These are phyloP conservation scores for Tetragonia tetragonoides DNA, from an alignment of 148 eudicot species.

Conservation along the genomic window DNA sequence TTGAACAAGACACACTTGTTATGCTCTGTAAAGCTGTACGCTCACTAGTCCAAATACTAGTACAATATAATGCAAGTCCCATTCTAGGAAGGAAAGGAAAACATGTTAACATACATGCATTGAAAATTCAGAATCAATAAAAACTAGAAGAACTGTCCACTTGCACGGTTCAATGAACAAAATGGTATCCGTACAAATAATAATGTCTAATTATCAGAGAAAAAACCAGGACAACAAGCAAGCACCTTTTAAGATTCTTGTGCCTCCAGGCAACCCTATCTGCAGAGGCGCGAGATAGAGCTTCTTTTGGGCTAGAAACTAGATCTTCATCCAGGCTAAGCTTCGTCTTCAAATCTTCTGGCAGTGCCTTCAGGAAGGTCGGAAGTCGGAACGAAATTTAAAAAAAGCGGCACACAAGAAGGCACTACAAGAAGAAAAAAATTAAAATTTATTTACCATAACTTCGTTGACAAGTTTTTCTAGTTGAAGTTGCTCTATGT, in stretches of 20 bases:
- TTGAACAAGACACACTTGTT: neutral
- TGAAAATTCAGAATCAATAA: neutral
- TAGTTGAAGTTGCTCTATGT: constrained; percentile 91
- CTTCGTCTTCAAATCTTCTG: constrained; percentile 90
- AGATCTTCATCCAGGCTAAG: constrained; percentile 86
- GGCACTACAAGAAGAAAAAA: neutral
- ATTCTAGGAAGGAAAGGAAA: neutral
- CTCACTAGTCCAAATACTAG: neutral
- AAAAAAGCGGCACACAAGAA: neutral
- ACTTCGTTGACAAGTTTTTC: constrained; percentile 92
- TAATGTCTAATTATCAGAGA: neutral
- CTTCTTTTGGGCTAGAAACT: constrained; percentile 72
- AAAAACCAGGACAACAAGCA: neutral
- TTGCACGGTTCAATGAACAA: too few relatives aligned
- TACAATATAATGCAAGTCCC: neutral
- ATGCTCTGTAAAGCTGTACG: neutral
- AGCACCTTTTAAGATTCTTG: constrained; percentile 57
- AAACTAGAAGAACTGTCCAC: too few relatives aligned
- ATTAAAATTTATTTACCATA: too few relatives aligned
- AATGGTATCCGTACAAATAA: neutral
- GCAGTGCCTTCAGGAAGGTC: constrained; percentile 55
- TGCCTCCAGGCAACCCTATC: constrained; percentile 58
- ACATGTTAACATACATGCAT: neutral
- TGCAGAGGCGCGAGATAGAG: constrained; percentile 67
- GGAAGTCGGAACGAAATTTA: neutral